A percentile compares a stretch with the other conserved stretches of the same genome.
phyloP scores from a whole-genome alignment of 2,329 filamentous ascomycete genomes.

The Pestalotiopsis sp. region DNA sequence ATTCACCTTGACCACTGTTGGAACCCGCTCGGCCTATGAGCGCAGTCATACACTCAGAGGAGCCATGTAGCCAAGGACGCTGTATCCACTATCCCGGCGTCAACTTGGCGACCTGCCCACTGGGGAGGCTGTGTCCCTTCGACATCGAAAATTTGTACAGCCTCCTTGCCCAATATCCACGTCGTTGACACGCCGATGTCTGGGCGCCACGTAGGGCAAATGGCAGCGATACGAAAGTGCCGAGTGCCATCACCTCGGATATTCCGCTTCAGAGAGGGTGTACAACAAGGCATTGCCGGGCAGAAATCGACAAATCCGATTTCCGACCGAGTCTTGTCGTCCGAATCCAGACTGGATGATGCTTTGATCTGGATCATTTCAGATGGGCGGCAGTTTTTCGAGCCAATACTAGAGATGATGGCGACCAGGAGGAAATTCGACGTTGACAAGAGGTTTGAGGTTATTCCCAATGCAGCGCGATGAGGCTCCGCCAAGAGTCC shows the following conservation, averaged over 20 bases:
- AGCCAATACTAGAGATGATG: not conserved
- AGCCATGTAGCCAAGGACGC: not conserved
- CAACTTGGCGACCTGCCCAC: not conserved
- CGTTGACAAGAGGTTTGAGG: conserved; percentile 5
- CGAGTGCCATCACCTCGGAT: not conserved
- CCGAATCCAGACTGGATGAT: not conserved
- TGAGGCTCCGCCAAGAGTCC: conserved; percentile 11
- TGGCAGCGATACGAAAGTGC: not conserved
- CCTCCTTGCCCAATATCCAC: not conserved
- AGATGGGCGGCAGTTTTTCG: not conserved
- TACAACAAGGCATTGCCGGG: no score
- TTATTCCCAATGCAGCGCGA: conserved; percentile 9
- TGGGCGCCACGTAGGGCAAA: not conserved
- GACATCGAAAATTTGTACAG: not conserved
- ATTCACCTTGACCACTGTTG: not conserved
- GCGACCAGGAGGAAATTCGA: no score
- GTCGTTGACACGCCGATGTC: not conserved
- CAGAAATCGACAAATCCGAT: no score
- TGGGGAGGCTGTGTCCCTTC: not conserved
- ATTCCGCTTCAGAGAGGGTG: not conserved
- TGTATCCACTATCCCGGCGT: not conserved
- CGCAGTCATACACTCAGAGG: no score
- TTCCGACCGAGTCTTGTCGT: not conserved
- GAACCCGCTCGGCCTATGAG: no score
- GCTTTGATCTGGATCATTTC: not conserved